A percentile compares a stretch with the other conserved stretches of the same genome.
phyloP scores from a whole-genome alignment of 352 stramenopile genomes.

The Phytopythium vexans region DNA sequence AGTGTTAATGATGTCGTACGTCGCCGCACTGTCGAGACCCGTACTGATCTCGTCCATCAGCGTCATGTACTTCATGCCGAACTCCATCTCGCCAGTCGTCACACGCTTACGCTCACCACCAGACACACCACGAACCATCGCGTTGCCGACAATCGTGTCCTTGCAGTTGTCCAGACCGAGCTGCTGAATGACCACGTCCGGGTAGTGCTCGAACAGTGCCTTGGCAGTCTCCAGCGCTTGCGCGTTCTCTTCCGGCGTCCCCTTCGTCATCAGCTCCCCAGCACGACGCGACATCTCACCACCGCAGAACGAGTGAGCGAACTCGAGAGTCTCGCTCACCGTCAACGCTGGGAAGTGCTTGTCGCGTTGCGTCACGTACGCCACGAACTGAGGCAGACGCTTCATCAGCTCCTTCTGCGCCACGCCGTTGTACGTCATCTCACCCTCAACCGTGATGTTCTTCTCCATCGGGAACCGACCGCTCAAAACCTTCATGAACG shows the following conservation, averaged over 20 bases:
- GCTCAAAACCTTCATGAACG: slow-evolving; percentile 31
- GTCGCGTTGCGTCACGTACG: slow-evolving; percentile 62
- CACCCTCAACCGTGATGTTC: slow-evolving; percentile 31
- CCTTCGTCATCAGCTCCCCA: slow-evolving; percentile 38
- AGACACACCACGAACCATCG: slow-evolving; percentile 59
- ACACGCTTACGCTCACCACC: slow-evolving; percentile 89
- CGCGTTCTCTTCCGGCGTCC: slow-evolving; percentile 28
- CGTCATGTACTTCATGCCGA: slow-evolving; percentile 71
- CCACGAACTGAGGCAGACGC: slow-evolving; percentile 34
- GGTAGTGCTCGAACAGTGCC: slow-evolving; percentile 29
- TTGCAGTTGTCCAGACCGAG: slow-evolving; percentile 40
- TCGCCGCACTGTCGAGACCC: slow-evolving; percentile 53
- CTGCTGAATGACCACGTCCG: slow-evolving; percentile 38
- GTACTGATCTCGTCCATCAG: slow-evolving; percentile 82
- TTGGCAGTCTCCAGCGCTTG: slow-evolving; percentile 14
- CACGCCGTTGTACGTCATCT: slow-evolving; percentile 48
- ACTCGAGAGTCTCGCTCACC: slow-evolving; percentile 35
- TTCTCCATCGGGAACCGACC: slow-evolving; percentile 41
- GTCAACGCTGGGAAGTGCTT: slow-evolving; percentile 80
- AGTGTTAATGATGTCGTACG: slow-evolving; percentile 43
- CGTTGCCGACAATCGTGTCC: slow-evolving; percentile 59
- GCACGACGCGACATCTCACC: slow-evolving; percentile 22
- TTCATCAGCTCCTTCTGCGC: slow-evolving; percentile 20
- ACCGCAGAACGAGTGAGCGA: slow-evolving; percentile 73
- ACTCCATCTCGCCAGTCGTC: slow-evolving; percentile 84